A percentile compares a stretch with the other conserved stretches of the same genome.
Conservation (phyloP, 768 basidiomycete genomes). For the Lactarius tabidus region DNA sequence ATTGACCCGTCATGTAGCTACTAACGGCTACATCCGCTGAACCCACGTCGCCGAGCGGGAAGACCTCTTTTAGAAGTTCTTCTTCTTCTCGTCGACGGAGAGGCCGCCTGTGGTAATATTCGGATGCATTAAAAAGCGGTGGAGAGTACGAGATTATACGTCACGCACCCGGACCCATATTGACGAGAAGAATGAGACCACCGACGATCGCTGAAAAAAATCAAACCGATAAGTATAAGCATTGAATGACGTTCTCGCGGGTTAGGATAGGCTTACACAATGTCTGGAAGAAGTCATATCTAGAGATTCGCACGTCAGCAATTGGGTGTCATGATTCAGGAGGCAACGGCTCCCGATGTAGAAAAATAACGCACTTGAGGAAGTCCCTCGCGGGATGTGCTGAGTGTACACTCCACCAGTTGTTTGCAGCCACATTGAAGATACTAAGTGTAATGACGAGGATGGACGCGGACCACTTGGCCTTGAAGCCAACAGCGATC, state of each 20-base stretch:
- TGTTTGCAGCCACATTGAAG: slow-evolving; percentile 98
- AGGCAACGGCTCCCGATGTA: background rate
- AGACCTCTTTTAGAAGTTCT: slow-evolving; percentile 58
- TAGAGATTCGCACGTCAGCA: slow-evolving; percentile 34
- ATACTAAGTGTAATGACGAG: slow-evolving; percentile 85
- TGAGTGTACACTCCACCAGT: slow-evolving; percentile 94
- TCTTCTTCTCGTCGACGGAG: slow-evolving; percentile 99
- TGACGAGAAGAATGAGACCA: slow-evolving; percentile 93
- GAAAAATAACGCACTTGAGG: slow-evolving; percentile 61
- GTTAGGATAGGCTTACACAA: slow-evolving; percentile 47
- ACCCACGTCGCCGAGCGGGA: background rate
- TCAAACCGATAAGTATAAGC: slow-evolving; percentile 18
- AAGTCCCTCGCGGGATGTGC: slow-evolving; percentile 96
- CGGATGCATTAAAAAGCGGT: slow-evolving; percentile 13
- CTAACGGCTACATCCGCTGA: background rate
- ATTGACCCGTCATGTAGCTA: background rate
- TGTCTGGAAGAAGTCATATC: slow-evolving; percentile 99
- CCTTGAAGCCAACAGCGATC: slow-evolving; percentile 99
- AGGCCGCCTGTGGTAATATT: slow-evolving; percentile 60
- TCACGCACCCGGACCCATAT: slow-evolving; percentile 87
- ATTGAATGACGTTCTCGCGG: background rate
- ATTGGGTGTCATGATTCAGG: slow-evolving; percentile 1
- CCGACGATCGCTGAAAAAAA: slow-evolving; percentile 76
- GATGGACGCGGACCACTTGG: slow-evolving; percentile 97
- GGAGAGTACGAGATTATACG: background rate